Evolutionary conservation across 2,329 filamentous ascomycete genomes (phyloP).

Genomic region (Aureobasidium mangrovei): DNA sequence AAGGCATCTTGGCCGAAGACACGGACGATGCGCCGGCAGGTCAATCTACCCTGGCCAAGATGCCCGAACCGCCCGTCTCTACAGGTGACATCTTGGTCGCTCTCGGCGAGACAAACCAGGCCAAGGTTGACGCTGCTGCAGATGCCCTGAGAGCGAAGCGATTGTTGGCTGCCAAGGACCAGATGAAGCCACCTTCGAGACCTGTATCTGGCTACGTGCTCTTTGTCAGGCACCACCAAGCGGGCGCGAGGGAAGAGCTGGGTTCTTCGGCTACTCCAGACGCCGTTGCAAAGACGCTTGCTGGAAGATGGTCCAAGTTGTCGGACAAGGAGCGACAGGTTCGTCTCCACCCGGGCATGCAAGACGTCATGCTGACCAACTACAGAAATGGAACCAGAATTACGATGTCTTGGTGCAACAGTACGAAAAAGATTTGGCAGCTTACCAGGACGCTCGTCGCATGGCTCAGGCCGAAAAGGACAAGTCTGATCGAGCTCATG

Average conservation of each 20-base stretch:
- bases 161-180: slow-evolving; percentile 8
- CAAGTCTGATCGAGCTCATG: slow-evolving; percentile 6
- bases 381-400: background rate
- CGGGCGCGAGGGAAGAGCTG: slow-evolving; percentile 12
- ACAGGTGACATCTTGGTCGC: slow-evolving; percentile 15
- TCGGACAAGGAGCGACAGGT: slow-evolving; percentile 8
- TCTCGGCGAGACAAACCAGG: slow-evolving; percentile 13
- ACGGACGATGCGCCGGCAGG: slow-evolving; percentile 1
- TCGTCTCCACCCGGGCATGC: background rate
- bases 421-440: slow-evolving; percentile 13
- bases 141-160: slow-evolving; percentile 13
- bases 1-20: slow-evolving; percentile 13
- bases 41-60: background rate
- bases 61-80: slow-evolving; percentile 15
- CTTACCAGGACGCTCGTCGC: slow-evolving; percentile 13
- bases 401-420: slow-evolving; percentile 12
- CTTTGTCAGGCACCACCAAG: slow-evolving; percentile 18
- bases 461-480: slow-evolving; percentile 9
- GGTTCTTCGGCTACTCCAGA: slow-evolving; percentile 12
- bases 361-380: background rate
- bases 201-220: slow-evolving; percentile 21
- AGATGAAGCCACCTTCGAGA: slow-evolving; percentile 12
- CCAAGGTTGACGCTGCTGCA: slow-evolving; percentile 9
- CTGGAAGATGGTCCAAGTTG: slow-evolving; percentile 7
- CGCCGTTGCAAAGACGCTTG: slow-evolving; percentile 12